These are phyloP conservation scores for Lasiodiplodia gonubiensis DNA, from an alignment of 2,329 filamentous ascomycete genomes.

Conservation along the genomic window DNA sequence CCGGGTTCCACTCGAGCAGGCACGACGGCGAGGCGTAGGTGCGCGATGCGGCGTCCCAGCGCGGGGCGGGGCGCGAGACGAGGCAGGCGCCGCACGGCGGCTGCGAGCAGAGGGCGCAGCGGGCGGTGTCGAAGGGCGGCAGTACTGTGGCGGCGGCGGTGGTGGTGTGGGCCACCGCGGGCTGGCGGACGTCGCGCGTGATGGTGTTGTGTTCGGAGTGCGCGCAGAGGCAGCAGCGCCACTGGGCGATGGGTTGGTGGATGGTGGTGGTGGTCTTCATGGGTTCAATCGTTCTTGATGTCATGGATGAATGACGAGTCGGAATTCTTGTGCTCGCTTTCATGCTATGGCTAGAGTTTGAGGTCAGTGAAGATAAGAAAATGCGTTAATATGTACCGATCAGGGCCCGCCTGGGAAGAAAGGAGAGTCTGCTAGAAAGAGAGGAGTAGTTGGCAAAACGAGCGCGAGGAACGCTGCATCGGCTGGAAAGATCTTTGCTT, in stretches of 20 bases:
- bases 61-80: background rate
- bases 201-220: background rate
- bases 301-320: background rate
- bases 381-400: background rate
- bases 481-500: background rate
- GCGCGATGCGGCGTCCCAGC: background rate
- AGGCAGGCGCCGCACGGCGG: background rate
- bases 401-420: background rate
- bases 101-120: background rate
- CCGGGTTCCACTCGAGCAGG: background rate
- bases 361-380: background rate
- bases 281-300: background rate
- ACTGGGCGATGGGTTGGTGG: background rate
- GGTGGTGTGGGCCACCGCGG: background rate
- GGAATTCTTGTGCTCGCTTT: background rate
- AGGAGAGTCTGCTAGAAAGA: background rate
- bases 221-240: constrained; percentile 10
- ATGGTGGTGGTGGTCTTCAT: background rate
- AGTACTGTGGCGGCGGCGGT: no score
- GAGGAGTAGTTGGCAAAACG: background rate
- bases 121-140: background rate
- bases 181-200: background rate
- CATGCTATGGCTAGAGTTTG: background rate
- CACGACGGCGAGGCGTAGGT: background rate
- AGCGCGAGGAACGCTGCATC: background rate